These are phyloP conservation scores for Calonectria henricotiae DNA, from an alignment of 2,329 filamentous ascomycete species.

Conservation along the genomic window DNA sequence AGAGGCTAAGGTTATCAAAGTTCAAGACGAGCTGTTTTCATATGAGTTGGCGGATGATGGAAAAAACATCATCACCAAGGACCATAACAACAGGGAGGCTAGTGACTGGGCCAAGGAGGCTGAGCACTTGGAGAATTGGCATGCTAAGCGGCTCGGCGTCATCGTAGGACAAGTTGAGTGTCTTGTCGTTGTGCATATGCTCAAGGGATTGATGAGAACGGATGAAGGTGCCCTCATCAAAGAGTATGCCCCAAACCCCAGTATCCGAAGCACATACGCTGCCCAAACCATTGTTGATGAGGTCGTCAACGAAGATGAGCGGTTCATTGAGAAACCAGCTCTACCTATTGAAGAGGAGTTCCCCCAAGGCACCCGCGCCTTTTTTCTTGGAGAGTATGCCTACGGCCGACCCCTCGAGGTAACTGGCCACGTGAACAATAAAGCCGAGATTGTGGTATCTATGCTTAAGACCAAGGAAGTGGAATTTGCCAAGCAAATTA, in stretches of 20 bases:
- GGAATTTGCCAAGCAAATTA: slow-evolving; percentile 86
- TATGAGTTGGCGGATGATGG: slow-evolving; percentile 81
- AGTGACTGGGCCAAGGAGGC: slow-evolving; percentile 89
- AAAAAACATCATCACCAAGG: slow-evolving; percentile 76
- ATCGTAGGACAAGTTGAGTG: slow-evolving; percentile 90
- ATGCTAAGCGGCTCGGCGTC: slow-evolving; percentile 92
- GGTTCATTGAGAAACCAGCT: slow-evolving; percentile 93
- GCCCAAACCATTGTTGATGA: slow-evolving; percentile 91
- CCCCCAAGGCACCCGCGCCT: slow-evolving; percentile 84
- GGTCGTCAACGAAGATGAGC: slow-evolving; percentile 90
- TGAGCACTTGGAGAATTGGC: slow-evolving; percentile 85
- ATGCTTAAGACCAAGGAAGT: slow-evolving; percentile 80
- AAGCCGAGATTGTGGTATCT: slow-evolving; percentile 85
- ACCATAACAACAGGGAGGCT: slow-evolving; percentile 84
- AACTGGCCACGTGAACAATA: slow-evolving; percentile 80
- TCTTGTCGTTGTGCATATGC: slow-evolving; percentile 91
- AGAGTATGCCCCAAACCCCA: slow-evolving; percentile 89
- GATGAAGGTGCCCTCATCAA: slow-evolving; percentile 93
- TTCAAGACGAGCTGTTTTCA: slow-evolving; percentile 94
- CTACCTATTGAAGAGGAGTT: slow-evolving; percentile 94
- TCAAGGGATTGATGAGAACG: slow-evolving; percentile 91
- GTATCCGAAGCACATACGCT: slow-evolving; percentile 92
- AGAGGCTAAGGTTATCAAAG: slow-evolving; percentile 90
- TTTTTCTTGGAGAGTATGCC: slow-evolving; percentile 94
- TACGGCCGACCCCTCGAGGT: slow-evolving; percentile 94